Percentiles rank a stretch among this genome's conserved stretches.
These are phyloP conservation scores for Klebsormidium nitens DNA, from an alignment of 139 green algal species.

Conservation along the genomic window DNA sequence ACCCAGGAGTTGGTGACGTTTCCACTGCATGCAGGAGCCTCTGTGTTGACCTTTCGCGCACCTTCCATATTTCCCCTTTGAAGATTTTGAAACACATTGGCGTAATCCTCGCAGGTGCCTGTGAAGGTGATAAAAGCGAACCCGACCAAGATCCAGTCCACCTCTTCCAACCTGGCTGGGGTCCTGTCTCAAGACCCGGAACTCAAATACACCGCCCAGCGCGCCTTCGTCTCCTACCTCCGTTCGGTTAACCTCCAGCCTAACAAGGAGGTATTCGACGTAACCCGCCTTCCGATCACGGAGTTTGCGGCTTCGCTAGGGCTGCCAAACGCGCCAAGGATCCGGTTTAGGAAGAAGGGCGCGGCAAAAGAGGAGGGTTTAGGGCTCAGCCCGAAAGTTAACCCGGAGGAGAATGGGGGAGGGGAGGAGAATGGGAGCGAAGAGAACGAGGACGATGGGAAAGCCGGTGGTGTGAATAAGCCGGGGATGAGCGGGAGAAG, in stretches of 20 bases:
- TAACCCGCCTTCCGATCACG: conserved; percentile 56
- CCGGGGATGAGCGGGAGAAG: not conserved
- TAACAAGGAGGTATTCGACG: conserved; percentile 71
- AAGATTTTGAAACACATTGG: too few species aligned
- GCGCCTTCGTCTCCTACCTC: conserved; percentile 78
- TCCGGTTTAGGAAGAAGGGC: conserved; percentile 69
- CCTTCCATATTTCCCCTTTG: too few species aligned
- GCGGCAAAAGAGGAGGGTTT: conserved; percentile 1
- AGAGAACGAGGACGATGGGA: not conserved
- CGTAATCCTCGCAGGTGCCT: too few species aligned
- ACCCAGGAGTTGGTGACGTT: too few species aligned
- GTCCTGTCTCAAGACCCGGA: conserved; percentile 53
- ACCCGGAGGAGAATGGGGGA: conserved; percentile 14
- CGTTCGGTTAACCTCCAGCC: conserved; percentile 79
- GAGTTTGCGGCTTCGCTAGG: conserved; percentile 75
- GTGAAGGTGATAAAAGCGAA: conserved; percentile 49
- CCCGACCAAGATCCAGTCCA: conserved; percentile 63
- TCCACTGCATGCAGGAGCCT: too few species aligned
- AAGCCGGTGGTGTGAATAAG: not conserved
- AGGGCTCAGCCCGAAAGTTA: not conserved
- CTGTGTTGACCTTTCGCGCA: too few species aligned
- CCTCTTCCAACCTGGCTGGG: conserved; percentile 50
- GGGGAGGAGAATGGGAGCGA: not conserved
- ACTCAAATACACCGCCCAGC: conserved; percentile 83
- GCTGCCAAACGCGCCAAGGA: conserved; percentile 66